These are phyloP conservation scores for Lipomyces starkeyi DNA, from an alignment of 805 yeast genomes.

Conservation along the genomic window DNA sequence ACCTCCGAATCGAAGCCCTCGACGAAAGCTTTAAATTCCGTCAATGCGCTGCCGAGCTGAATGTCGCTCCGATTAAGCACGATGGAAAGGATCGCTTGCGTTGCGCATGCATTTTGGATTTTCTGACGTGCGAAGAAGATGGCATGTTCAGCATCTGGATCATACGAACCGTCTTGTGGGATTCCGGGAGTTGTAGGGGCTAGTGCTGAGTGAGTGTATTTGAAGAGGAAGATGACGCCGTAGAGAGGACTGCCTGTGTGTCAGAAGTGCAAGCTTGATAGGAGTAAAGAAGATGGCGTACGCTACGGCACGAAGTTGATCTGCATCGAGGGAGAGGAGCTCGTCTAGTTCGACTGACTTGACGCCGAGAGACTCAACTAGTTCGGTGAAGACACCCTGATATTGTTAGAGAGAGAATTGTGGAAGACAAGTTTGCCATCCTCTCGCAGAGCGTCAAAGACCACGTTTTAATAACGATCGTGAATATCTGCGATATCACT, in stretches of 20 bases:
- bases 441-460: not conserved
- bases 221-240: slow-evolving; percentile 68
- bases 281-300: slow-evolving; percentile 16
- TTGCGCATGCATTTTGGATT: slow-evolving; percentile 75
- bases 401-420: slow-evolving; percentile 17
- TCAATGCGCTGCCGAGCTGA: slow-evolving; percentile 57
- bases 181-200: slow-evolving; percentile 26
- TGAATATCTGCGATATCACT: slow-evolving; percentile 1
- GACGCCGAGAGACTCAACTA: slow-evolving; percentile 62
- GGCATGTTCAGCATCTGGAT: slow-evolving; percentile 43
- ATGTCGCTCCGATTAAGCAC: slow-evolving; percentile 54
- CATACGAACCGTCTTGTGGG: slow-evolving; percentile 56
- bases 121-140: slow-evolving; percentile 69
- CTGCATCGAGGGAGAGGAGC: slow-evolving; percentile 58
- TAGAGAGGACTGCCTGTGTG: slow-evolving; percentile 50
- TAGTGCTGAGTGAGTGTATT: slow-evolving; percentile 56
- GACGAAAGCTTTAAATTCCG: slow-evolving; percentile 57
- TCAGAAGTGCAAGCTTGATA: not conserved
- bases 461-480: not conserved
- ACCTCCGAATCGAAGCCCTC: slow-evolving; percentile 56
- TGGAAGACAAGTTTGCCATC: not conserved
- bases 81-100: slow-evolving; percentile 68
- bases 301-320: slow-evolving; percentile 46
- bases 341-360: slow-evolving; percentile 63
- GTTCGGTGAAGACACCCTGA: slow-evolving; percentile 67